Percentiles rank a stretch among this genome's conserved stretches.
These are phyloP conservation scores for Hanseniaspora pseudoguilliermondii DNA, from an alignment of 805 yeast species.

Conservation along the genomic window DNA sequence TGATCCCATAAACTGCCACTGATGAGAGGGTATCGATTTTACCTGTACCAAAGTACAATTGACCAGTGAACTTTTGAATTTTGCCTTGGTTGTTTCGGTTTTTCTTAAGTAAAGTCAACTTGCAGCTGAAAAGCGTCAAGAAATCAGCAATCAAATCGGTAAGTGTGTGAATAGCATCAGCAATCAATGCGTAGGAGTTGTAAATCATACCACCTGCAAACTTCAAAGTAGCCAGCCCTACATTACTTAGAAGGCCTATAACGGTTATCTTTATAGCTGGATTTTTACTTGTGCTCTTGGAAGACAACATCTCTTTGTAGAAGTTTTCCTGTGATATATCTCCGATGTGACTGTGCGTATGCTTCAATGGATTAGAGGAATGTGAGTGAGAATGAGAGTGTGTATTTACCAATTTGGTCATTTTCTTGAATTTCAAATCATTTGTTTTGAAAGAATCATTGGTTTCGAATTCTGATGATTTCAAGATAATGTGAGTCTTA, in stretches of 20 bases:
- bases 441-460: constrained; percentile 29
- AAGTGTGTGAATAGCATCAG: constrained; percentile 89
- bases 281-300: constrained; percentile 39
- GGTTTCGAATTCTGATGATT: constrained; percentile 32
- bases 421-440: constrained; percentile 23
- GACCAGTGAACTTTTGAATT: neutral
- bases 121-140: constrained; percentile 77
- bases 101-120: constrained; percentile 39
- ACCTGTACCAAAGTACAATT: constrained; percentile 65
- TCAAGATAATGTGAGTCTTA: constrained; percentile 32
- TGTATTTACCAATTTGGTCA: constrained; percentile 3
- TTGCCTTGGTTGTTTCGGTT: constrained; percentile 16
- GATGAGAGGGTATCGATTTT: constrained; percentile 89
- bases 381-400: constrained; percentile 28
- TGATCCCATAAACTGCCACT: constrained; percentile 67
- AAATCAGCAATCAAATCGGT: constrained; percentile 85
- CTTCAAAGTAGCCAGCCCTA: constrained; percentile 75
- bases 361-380: constrained; percentile 21
- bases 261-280: constrained; percentile 90
- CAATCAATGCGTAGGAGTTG: constrained; percentile 87
- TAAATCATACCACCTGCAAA: constrained; percentile 81
- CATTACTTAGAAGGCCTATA: constrained; percentile 75
- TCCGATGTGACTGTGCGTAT: constrained; percentile 7
- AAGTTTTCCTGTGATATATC: constrained; percentile 2
- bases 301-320: constrained; percentile 28